Percentiles rank a stretch among this genome's conserved stretches.
These are phyloP conservation scores for Beauveria pseudobassiana DNA, from an alignment of 2,329 filamentous ascomycete species.

Conservation along the genomic window DNA sequence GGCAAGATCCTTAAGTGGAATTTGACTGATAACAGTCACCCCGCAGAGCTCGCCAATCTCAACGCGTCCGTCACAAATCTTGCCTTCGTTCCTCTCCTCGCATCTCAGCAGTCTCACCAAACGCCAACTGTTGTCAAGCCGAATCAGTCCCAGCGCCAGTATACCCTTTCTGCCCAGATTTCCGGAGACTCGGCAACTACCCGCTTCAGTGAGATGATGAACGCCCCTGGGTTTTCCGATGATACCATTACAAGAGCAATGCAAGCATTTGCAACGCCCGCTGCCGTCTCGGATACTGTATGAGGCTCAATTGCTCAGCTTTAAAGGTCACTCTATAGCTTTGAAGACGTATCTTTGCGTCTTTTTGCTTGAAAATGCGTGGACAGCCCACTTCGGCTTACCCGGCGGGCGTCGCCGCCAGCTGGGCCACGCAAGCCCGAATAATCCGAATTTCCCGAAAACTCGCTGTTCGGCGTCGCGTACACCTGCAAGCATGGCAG, in stretches of 20 bases:
- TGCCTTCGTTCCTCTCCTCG: constrained; percentile 57
- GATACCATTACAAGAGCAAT: constrained; percentile 44
- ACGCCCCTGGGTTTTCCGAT: constrained; percentile 38
- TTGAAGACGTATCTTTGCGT: background rate
- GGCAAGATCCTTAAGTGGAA: constrained; percentile 80
- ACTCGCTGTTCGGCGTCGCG: background rate
- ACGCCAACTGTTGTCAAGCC: constrained; percentile 69
- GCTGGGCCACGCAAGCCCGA: background rate
- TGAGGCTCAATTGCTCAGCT: background rate
- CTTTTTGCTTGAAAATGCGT: background rate
- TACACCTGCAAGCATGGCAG: background rate
- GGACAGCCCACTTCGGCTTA: background rate
- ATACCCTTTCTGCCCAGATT: constrained; percentile 61
- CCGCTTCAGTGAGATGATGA: constrained; percentile 38
- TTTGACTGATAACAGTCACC: constrained; percentile 60
- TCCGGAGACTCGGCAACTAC: constrained; percentile 31
- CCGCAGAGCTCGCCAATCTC: constrained; percentile 60
- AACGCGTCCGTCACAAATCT: constrained; percentile 81
- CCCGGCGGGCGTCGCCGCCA: background rate
- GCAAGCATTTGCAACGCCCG: constrained; percentile 31
- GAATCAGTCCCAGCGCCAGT: constrained; percentile 57
- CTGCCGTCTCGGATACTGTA: constrained; percentile 19
- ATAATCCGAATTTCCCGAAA: constrained; percentile 3
- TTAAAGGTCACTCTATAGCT: background rate
- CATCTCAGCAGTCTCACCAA: constrained; percentile 29